Percentiles rank a stretch among this genome's conserved stretches.
phyloP scores from a whole-genome alignment of 2,329 filamentous ascomycete species.

The Stemphylium beticola region DNA sequence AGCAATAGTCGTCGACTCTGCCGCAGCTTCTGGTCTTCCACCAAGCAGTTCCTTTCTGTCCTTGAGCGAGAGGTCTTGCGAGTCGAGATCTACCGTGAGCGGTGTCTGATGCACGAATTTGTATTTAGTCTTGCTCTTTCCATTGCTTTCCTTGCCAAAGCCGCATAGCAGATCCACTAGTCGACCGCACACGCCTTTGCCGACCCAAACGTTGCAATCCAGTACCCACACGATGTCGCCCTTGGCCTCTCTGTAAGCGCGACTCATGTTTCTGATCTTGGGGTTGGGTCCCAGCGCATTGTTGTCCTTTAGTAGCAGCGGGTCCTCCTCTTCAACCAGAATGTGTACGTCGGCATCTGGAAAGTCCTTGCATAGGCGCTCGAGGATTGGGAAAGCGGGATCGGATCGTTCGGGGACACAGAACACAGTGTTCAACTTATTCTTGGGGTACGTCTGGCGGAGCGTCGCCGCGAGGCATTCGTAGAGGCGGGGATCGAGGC shows the following conservation, averaged over 20 bases:
- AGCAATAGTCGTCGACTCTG: constrained; percentile 33
- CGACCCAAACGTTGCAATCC: constrained; percentile 96
- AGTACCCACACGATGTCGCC: constrained; percentile 92
- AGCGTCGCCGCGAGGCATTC: constrained; percentile 90
- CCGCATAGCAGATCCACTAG: constrained; percentile 91
- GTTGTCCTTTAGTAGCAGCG: constrained; percentile 63
- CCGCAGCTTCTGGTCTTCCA: constrained; percentile 24
- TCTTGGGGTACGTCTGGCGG: constrained; percentile 76
- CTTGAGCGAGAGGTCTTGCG: constrained; percentile 32
- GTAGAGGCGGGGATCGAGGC: constrained; percentile 86
- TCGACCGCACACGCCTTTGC: constrained; percentile 75
- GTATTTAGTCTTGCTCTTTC: constrained; percentile 56
- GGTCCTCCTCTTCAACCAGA: constrained; percentile 82
- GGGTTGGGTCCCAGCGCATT: constrained; percentile 84
- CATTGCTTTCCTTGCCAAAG: constrained; percentile 50
- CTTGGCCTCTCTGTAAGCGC: constrained; percentile 84
- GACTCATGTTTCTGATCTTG: constrained; percentile 97
- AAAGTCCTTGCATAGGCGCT: constrained; percentile 75
- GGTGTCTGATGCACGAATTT: constrained; percentile 97
- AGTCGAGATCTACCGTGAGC: constrained; percentile 75
- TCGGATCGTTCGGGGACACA: constrained; percentile 80
- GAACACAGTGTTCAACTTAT: constrained; percentile 79
- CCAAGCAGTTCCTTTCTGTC: constrained; percentile 43
- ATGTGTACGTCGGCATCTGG: constrained; percentile 73
- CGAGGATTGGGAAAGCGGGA: constrained; percentile 76